phyloP scores from a whole-genome alignment of 2,329 filamentous ascomycete genomes.

The Colletotrichum tofieldiae region DNA sequence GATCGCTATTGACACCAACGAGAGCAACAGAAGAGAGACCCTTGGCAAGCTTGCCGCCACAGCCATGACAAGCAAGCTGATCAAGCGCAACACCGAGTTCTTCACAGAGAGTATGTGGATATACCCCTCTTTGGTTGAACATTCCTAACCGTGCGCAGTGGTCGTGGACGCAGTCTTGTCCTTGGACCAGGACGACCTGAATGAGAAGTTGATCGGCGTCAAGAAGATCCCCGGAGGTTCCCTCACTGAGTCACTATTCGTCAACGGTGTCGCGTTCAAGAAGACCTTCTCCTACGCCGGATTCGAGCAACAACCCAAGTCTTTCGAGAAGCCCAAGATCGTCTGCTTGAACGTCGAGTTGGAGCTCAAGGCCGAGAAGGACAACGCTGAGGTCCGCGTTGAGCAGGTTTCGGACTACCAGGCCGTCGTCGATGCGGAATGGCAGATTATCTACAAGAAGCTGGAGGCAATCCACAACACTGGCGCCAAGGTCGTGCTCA shows the following conservation, averaged over 20 bases:
- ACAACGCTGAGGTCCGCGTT: constrained; percentile 97
- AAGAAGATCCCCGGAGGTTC: constrained; percentile 99
- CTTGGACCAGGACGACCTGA: constrained; percentile 95
- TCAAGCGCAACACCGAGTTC: constrained; percentile 96
- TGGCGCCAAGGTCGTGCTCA: constrained; percentile 96
- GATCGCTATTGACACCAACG: constrained; percentile 89
- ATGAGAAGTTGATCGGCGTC: constrained; percentile 97
- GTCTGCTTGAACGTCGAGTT: constrained; percentile 98
- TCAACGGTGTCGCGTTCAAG: constrained; percentile 99
- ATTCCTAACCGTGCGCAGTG: constrained; percentile 70
- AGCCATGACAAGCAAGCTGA: constrained; percentile 99
- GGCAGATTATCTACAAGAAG: constrained; percentile 99
- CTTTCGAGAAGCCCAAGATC: constrained; percentile 94
- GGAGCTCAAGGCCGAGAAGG: constrained; percentile 98
- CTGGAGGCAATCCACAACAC: constrained; percentile 95
- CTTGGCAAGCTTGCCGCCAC: constrained; percentile 91
- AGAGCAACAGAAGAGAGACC: constrained; percentile 89
- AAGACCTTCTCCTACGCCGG: constrained; percentile 99
- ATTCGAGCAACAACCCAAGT: constrained; percentile 99
- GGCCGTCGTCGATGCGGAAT: constrained; percentile 98
- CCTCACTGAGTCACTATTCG: constrained; percentile 94
- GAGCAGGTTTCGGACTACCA: constrained; percentile 99
- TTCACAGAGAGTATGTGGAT: constrained; percentile 90
- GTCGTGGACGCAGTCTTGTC: constrained; percentile 97
- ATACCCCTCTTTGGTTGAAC: too few species aligned